Evolutionary conservation across 129 eudicot genomes (phyloP).

Genomic region (Ambrosia artemisiifolia): DNA sequence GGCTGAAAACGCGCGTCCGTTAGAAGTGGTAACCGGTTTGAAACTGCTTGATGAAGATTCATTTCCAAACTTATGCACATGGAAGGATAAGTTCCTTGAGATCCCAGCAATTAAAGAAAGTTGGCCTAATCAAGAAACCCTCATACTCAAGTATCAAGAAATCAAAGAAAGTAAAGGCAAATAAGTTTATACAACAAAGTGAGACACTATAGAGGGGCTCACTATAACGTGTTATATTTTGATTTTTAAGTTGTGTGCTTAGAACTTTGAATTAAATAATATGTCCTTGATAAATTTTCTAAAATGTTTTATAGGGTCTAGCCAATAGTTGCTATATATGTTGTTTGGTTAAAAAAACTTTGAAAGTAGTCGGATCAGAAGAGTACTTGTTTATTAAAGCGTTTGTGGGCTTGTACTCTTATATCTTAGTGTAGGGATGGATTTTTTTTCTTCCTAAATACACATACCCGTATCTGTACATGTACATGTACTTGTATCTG

Average conservation of each 20-base stretch:
- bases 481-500: too few species aligned
- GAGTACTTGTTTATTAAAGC: too few species aligned
- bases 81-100: constrained; percentile 39
- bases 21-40: constrained; percentile 33
- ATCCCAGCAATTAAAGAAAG: constrained; percentile 33
- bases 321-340: too few species aligned
- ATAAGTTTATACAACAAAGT: neutral
- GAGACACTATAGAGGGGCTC: neutral
- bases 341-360: too few species aligned
- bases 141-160: constrained; percentile 30
- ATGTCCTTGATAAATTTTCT: neutral
- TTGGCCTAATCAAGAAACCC: constrained; percentile 48
- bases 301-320: too few species aligned
- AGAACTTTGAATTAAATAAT: neutral
- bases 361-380: too few species aligned
- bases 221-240: neutral
- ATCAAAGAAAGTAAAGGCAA: neutral
- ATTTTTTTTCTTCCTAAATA: too few species aligned
- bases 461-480: too few species aligned
- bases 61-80: constrained; percentile 36
- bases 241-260: neutral
- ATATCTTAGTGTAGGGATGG: too few species aligned
- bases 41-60: constrained; percentile 36
- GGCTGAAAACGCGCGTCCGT: constrained; percentile 27
- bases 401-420: too few species aligned